Evolutionary conservation across 202 grass and related monocot species (phyloP), one percentile per base, ranked within the genome.

Genomic region (Schoenoplectus tabernaemontani): DNA sequence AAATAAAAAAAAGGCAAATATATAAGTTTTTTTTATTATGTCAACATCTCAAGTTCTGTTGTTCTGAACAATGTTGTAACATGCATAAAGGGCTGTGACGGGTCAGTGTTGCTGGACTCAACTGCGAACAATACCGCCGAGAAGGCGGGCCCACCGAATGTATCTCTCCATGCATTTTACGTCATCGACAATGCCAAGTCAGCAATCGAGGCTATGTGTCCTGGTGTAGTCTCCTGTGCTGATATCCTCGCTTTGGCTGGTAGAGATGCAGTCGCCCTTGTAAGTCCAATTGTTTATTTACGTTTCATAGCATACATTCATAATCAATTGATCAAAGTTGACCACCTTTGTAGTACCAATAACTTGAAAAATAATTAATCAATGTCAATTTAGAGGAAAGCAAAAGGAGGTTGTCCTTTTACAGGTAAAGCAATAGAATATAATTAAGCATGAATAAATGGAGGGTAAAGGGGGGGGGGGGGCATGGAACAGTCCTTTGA

Each of bases 151-250:
- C 69, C 87, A 1, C 93, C 93, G 16, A 97, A 97, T 78, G 59
- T 70, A 5, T 97, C 93, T 7, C 87, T 97, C 26, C 93, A 93
- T 80, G 84, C 89, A 13, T 97, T 97, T 83, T 97, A 64, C n/a
- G 93, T 97, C 44, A 78, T 97, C 19, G 91, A 97, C 93, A 93
- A 93, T 75, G 93, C 91, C 59, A 97, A 97, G 91, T 24, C 72
- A 60, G 91, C 91, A 39, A 68, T 97, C 6, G 93, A 97, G 85
- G 83, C 87, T 4, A 53, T 82, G 30, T 87, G 91, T 73, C 88
- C 88, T 0, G 83, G 83, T 12, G 73, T 88, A 22, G 87, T 88
- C 26, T 85, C 87, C 24, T 88, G 87, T 59, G 87, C 87, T 1
- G 87, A 88, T 43, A 85, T 88, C 68, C 60, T 88, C 2, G 87